Evolutionary conservation across 768 basidiomycete genomes (phyloP), one percentile per base, ranked within the genome.

Genomic region (Tricholoma matsutake): DNA sequence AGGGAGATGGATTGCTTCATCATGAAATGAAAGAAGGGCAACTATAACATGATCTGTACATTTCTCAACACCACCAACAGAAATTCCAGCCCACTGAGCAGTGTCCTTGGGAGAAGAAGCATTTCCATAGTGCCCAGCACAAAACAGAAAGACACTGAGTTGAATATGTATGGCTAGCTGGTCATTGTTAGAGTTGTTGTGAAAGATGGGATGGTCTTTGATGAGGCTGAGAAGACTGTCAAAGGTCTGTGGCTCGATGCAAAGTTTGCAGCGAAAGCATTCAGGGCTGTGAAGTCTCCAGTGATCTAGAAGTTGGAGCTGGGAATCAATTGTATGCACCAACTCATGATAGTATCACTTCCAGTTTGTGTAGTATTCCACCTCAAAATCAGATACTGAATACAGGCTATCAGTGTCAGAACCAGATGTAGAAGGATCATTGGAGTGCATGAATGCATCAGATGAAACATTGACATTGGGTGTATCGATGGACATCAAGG

Each of bases 61-160:
- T 35, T 35, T 35, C 34, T 35, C 34, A 35, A 35, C 13, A 11
- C 34, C 34, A 9, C 34, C 34, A 35, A 35, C 34, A 4, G 8
- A 35, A 35, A 35, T 8, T 11, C 34, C 34, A 9, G 34, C 34
- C 34, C 56, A 65, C 59, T 67, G 57, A 11, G 64, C 61, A 25
- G 67, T 59, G 22, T 68, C 65, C 5, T 68, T 25, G 4, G 57
- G 51, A 6, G 56, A 54, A 5, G 65, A 64, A 6, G 49, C 68
- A 62, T 69, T 70, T 6, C 69, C 69, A 54, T 41, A 41, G 14
- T 41, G 39, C 39, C 39, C 39, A 41, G 39, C 16, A 41, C 65
- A 65, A 52, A 63, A 71, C 4, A 71, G 64, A 11, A 59, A 39
- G 25, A 72, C 51, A 16, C 69, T 64, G 45, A 72, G 67, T 54